Evolutionary conservation across 2,329 filamentous ascomycete species (phyloP).

Genomic region (Pseudocercospora eumusae): DNA sequence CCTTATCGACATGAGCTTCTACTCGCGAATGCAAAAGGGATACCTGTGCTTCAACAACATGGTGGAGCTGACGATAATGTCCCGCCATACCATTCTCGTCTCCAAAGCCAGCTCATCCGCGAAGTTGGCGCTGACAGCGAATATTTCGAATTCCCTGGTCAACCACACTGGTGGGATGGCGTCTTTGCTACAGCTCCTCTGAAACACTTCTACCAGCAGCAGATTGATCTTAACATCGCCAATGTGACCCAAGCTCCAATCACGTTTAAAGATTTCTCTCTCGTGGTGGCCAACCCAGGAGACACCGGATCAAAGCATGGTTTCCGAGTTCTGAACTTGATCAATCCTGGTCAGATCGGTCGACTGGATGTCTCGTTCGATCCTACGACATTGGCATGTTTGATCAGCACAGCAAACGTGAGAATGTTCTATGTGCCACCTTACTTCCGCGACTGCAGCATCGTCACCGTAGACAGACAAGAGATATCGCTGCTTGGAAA

Average conservation of each 20-base stretch:
- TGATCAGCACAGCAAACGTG: constrained; percentile 48
- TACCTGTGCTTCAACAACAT: constrained; percentile 60
- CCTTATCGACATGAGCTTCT: constrained; percentile 60
- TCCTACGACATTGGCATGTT: constrained; percentile 37
- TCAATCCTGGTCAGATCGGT: constrained; percentile 54
- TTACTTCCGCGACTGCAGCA: constrained; percentile 24
- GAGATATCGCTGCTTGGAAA: not conserved
- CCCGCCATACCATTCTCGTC: constrained; percentile 58
- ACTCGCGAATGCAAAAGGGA: constrained; percentile 53
- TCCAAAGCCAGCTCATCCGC: constrained; percentile 54
- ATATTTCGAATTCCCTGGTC: constrained; percentile 54
- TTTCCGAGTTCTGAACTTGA: constrained; percentile 53
- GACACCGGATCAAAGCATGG: constrained; percentile 57
- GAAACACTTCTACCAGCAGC: constrained; percentile 50
- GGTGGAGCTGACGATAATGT: constrained; percentile 60
- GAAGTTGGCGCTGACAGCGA: constrained; percentile 46
- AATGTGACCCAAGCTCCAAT: constrained; percentile 28
- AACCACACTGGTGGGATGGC: constrained; percentile 58
- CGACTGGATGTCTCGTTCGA: constrained; percentile 47
- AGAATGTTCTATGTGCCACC: constrained; percentile 32
- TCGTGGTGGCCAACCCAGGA: constrained; percentile 55
- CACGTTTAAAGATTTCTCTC: constrained; percentile 45
- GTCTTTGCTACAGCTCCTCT: constrained; percentile 56
- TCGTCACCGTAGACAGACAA: constrained; percentile 25
- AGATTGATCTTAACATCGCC: constrained; percentile 35